phyloP scores from a whole-genome alignment of 2,329 filamentous ascomycete genomes.

The Cladorrhinum sp. region DNA sequence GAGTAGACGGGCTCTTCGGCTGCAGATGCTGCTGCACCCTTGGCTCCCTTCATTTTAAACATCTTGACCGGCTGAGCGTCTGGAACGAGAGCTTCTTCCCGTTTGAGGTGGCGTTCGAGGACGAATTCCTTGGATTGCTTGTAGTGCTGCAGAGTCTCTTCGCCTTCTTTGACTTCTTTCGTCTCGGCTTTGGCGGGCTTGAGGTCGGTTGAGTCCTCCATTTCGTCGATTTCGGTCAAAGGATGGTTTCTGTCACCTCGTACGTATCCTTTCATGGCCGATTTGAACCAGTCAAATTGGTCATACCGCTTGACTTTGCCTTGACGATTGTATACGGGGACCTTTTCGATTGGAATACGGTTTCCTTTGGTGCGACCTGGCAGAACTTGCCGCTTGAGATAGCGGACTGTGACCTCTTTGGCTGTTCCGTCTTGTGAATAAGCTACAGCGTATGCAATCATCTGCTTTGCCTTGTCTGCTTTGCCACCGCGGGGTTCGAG shows the following conservation, averaged over 20 bases:
- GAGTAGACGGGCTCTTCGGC: slow-evolving; percentile 79
- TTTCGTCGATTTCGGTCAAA: slow-evolving; percentile 69
- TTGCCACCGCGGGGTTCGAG: slow-evolving; percentile 81
- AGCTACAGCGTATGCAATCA: slow-evolving; percentile 85
- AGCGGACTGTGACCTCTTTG: slow-evolving; percentile 92
- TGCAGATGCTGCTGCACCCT: slow-evolving; percentile 67
- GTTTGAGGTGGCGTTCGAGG: slow-evolving; percentile 79
- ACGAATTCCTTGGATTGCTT: slow-evolving; percentile 83
- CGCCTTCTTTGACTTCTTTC: slow-evolving; percentile 69
- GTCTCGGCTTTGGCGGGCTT: slow-evolving; percentile 69
- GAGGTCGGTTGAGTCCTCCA: slow-evolving; percentile 76
- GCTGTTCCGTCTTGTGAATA: slow-evolving; percentile 81
- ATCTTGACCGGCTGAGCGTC: slow-evolving; percentile 66
- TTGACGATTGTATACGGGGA: slow-evolving; percentile 72
- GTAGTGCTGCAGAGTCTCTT: slow-evolving; percentile 83
- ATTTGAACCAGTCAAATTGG: slow-evolving; percentile 84
- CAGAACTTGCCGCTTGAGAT: slow-evolving; percentile 75
- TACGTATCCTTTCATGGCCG: slow-evolving; percentile 70
- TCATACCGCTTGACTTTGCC: slow-evolving; percentile 77
- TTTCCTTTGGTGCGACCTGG: slow-evolving; percentile 89
- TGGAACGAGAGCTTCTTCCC: slow-evolving; percentile 81
- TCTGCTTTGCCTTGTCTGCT: slow-evolving; percentile 81
- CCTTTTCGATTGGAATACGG: slow-evolving; percentile 73
- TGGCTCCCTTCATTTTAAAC: slow-evolving; percentile 67
- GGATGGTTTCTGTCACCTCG: slow-evolving; percentile 48